Evolutionary conservation across 1,139 yeast species (phyloP), one percentile per base, ranked within the genome.

Genomic region (Wickerhamomyces sp.): DNA sequence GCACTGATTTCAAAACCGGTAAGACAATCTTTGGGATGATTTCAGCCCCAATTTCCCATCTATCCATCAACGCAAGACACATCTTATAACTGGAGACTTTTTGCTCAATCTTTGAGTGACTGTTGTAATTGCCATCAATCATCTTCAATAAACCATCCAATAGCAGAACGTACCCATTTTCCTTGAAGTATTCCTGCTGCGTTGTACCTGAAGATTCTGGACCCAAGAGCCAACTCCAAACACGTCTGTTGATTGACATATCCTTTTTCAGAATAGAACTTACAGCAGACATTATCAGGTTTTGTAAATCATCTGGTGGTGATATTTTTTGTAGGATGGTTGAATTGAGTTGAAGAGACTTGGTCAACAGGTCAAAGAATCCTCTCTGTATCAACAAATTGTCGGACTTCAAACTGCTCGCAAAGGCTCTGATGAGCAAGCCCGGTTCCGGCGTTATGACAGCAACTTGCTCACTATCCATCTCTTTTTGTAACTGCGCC

Each of bases 201-300:
- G 32, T 22, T 15, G 34, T 29, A 11, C 37, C 36, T 5, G 41
- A 30, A 2, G 46, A 35, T 23, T 49, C 54, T 10, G 96, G 93
- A 0, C 97, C 97, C 30, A 89, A 60, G 9, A 91, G 62, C 93
- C 96, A 89, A 45, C 72, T 79, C 96, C 97, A 89, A 20, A 91
- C 66, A 47, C 99, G 71, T 57, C 97, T 69, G 55, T 91, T 93
- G 43, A 91, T 68, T 15, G 96, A 86, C 95, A 91, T 87, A 57
- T 91, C 99, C 47, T 80, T 80, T 29, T 81, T 75, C 34, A 88
- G 63, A 1, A 93, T 81, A 0, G 89, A 77, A 11, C 67, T 59
- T 30, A 86, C 71, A 23, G 91, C 84, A 7, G 80, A 66, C 57
- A 77, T 65, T 17, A 86, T 59, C 31, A 91, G 59, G 21, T 71